Evolutionary conservation across 2,329 filamentous ascomycete species (phyloP).

Genomic region (Colletotrichum theobromicola): DNA sequence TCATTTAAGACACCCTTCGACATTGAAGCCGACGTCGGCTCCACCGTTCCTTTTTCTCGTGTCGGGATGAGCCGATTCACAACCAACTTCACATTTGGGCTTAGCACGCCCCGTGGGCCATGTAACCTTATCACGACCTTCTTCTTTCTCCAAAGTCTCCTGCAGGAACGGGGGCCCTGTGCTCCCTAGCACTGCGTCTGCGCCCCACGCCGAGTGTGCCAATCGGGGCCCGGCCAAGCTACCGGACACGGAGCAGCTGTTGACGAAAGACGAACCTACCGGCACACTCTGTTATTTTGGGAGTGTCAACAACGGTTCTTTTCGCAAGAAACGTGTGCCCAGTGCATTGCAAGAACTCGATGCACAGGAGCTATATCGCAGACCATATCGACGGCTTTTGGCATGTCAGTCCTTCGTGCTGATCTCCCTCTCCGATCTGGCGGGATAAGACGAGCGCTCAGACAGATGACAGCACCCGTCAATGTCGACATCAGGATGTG

Average conservation of each 20-base stretch:
- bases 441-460: neutral
- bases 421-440: neutral
- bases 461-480: neutral
- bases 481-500: neutral
- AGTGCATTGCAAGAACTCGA: neutral
- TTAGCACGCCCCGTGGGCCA: neutral
- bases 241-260: neutral
- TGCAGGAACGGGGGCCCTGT: neutral
- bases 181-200: neutral
- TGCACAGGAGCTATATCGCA: neutral
- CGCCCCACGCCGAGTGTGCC: neutral
- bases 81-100: neutral
- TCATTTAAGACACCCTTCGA: neutral
- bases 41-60: neutral
- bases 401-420: neutral
- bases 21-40: neutral
- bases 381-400: neutral
- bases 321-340: neutral
- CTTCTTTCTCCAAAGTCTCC: neutral
- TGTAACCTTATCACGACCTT: slow-evolving; percentile 2
- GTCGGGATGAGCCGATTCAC: neutral
- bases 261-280: neutral
- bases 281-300: neutral
- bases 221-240: neutral
- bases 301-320: neutral